These are phyloP conservation scores for Paraphaeosphaeria minitans DNA, from an alignment of 2,329 filamentous ascomycete genomes.

Conservation along the genomic window DNA sequence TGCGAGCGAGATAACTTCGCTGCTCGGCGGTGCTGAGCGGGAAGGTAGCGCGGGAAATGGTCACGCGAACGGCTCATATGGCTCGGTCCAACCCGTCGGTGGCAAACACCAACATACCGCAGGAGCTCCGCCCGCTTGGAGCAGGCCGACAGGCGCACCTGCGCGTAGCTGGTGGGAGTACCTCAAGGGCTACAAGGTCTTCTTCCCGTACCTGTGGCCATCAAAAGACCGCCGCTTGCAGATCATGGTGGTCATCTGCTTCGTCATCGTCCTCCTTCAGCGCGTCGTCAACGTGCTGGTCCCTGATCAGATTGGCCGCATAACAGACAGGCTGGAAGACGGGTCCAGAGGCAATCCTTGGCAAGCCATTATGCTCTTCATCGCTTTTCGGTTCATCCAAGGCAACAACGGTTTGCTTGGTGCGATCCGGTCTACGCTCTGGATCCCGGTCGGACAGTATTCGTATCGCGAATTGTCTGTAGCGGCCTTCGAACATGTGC, in stretches of 20 bases:
- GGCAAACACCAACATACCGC: slow-evolving; percentile 53
- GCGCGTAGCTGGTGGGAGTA: slow-evolving; percentile 97
- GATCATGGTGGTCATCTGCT: slow-evolving; percentile 79
- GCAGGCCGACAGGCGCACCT: slow-evolving; percentile 83
- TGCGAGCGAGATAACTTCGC: slow-evolving; percentile 65
- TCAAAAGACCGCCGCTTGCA: slow-evolving; percentile 77
- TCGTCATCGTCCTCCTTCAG: slow-evolving; percentile 78
- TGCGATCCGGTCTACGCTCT: slow-evolving; percentile 79
- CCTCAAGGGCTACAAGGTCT: slow-evolving; percentile 85
- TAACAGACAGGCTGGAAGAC: slow-evolving; percentile 75
- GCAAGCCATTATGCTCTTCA: slow-evolving; percentile 75
- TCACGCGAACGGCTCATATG: slow-evolving; percentile 61
- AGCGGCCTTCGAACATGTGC: slow-evolving; percentile 95
- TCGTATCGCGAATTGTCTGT: slow-evolving; percentile 94
- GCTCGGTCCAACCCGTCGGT: slow-evolving; percentile 51
- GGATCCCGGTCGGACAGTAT: slow-evolving; percentile 97
- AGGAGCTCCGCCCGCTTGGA: slow-evolving; percentile 78
- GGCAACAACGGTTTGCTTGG: slow-evolving; percentile 87
- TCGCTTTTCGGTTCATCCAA: slow-evolving; percentile 80
- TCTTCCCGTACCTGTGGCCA: slow-evolving; percentile 97
- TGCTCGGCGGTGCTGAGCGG: slow-evolving; percentile 59
- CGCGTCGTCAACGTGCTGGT: slow-evolving; percentile 86
- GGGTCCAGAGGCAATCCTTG: slow-evolving; percentile 65
- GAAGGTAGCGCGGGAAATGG: slow-evolving; percentile 54
- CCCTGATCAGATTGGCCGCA: slow-evolving; percentile 76